A percentile compares a stretch with the other conserved stretches of the same genome.
These are phyloP conservation scores for Colletotrichum lini DNA, from an alignment of 2,329 filamentous ascomycete species.

Conservation along the genomic window DNA sequence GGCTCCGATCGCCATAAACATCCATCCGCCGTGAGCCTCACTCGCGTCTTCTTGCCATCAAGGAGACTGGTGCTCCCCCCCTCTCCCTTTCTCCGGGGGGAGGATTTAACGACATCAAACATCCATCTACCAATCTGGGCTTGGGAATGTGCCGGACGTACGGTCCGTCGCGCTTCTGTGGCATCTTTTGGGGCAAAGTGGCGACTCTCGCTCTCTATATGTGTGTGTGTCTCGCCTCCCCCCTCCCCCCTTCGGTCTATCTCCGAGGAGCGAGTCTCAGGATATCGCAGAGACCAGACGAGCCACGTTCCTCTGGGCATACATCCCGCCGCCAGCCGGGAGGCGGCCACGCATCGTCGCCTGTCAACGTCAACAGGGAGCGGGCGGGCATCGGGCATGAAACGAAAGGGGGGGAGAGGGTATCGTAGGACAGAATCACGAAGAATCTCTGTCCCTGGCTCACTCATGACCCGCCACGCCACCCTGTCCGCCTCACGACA, in stretches of 20 bases:
- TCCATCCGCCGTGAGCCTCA: constrained; percentile 10
- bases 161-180: constrained; percentile 12
- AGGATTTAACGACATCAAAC: constrained; percentile 2
- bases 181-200: constrained; percentile 23
- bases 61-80: too few relatives aligned
- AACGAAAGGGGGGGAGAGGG: constrained; percentile 17
- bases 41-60: constrained; percentile 18
- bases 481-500: not conserved
- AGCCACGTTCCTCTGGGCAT: constrained; percentile 11
- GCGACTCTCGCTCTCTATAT: not conserved
- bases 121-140: not conserved
- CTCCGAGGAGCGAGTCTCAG: constrained; percentile 28
- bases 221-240: too few relatives aligned
- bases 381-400: constrained; percentile 32
- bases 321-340: constrained; percentile 22
- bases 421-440: not conserved
- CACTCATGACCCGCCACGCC: not conserved
- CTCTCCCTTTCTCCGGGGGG: not conserved
- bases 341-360: constrained; percentile 10
- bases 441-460: too few relatives aligned
- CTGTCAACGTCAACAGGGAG: constrained; percentile 35
- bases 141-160: not conserved
- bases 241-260: constrained; percentile 10
- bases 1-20: constrained; percentile 25
- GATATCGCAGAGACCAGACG: constrained; percentile 15